Evolutionary conservation across 495 filamentous ascomycete genomes (phyloP).

Genomic region (Diplogelasinospora grovesii): DNA sequence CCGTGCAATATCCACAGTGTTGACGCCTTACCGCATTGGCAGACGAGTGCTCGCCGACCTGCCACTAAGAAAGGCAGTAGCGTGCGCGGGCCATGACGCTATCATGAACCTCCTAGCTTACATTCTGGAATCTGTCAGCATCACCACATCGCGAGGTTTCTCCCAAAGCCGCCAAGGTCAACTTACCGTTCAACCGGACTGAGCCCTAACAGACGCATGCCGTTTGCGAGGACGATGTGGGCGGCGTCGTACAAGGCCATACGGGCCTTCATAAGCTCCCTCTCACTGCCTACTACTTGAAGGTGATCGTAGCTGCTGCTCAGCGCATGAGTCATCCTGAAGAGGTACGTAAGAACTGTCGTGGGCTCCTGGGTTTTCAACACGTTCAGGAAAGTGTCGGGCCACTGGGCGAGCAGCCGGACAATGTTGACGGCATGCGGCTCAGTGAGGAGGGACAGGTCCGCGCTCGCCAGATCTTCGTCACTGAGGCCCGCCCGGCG

Average conservation of each 20-base stretch:
- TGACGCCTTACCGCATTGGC: no score
- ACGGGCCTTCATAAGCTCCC: constrained; percentile 65
- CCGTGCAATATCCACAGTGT: no score
- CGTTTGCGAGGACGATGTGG: constrained; percentile 70
- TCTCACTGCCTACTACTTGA: constrained; percentile 66
- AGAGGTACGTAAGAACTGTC: constrained; percentile 72
- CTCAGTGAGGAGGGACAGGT: constrained; percentile 53
- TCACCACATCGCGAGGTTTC: not conserved
- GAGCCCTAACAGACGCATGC: constrained; percentile 76
- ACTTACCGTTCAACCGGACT: constrained; percentile 61
- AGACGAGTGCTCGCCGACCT: no score
- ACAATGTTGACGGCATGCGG: constrained; percentile 54
- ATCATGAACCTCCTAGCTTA: constrained; percentile 5
- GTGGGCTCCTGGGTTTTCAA: constrained; percentile 59
- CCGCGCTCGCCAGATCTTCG: constrained; percentile 49
- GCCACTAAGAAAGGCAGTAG: no score
- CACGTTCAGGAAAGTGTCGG: constrained; percentile 57
- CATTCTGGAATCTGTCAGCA: constrained; percentile 16
- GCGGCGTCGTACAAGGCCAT: constrained; percentile 79
- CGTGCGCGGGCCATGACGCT: no score
- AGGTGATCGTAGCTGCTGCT: constrained; percentile 80
- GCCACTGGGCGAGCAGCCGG: constrained; percentile 56
- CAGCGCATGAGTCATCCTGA: constrained; percentile 79
- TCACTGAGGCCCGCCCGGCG: constrained; percentile 45
- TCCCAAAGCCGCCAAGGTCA: not conserved